Conservation (phyloP, 768 basidiomycete species). For the Solioccasus polychromus region DNA sequence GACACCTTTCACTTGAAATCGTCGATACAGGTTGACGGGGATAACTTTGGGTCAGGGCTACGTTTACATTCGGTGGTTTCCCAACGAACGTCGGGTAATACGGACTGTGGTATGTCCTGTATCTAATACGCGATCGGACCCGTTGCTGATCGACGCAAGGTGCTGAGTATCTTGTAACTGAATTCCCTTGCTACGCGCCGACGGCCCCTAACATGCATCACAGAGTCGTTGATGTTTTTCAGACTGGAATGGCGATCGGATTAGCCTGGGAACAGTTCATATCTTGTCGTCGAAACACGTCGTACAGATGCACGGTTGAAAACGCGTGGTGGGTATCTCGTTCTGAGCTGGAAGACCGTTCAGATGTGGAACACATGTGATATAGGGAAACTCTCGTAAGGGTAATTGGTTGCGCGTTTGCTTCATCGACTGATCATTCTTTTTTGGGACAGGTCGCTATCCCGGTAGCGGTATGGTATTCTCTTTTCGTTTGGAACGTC, state of each 20-base stretch:
- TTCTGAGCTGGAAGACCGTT: background rate
- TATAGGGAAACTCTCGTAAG: slow-evolving; percentile 3
- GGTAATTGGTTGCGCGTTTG: background rate
- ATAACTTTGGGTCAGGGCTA: slow-evolving; percentile 2
- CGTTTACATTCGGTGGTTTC: slow-evolving; percentile 4
- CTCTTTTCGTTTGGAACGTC: background rate
- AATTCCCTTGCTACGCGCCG: background rate
- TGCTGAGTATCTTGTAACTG: background rate
- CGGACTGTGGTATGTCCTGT: background rate
- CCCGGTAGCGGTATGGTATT: background rate
- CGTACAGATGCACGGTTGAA: background rate
- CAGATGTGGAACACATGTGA: background rate
- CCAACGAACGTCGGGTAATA: background rate
- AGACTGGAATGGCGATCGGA: background rate
- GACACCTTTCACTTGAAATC: background rate
- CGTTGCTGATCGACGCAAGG: background rate
- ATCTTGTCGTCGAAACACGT: slow-evolving; percentile 1
- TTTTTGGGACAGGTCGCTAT: background rate
- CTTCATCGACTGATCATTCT: background rate
- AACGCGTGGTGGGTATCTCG: background rate
- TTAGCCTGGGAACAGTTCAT: slow-evolving; percentile 1
- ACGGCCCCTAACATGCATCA: background rate
- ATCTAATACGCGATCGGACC: background rate
- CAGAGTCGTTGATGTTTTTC: background rate
- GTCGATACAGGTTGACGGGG: slow-evolving; percentile 6